phyloP scores from a whole-genome alignment of 148 eudicot genomes.

The Heliamphora exappendiculata region DNA sequence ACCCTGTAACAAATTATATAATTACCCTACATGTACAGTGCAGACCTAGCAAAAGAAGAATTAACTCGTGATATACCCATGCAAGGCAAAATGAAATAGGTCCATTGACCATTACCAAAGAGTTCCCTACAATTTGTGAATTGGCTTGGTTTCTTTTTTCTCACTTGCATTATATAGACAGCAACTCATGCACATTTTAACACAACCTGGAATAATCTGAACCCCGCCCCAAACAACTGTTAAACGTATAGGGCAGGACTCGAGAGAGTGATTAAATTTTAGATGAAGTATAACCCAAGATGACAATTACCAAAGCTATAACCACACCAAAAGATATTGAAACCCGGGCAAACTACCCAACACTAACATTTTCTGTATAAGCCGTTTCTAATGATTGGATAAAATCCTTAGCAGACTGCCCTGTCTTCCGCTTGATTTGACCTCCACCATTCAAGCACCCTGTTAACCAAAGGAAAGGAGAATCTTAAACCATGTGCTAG shows the following conservation, averaged over 20 bases:
- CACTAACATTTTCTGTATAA: constrained; percentile 69
- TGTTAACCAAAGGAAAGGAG: constrained; percentile 16
- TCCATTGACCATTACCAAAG: constrained; percentile 1
- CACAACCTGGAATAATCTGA: not conserved
- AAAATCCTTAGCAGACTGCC: constrained; percentile 76
- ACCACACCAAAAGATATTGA: not conserved
- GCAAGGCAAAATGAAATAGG: not conserved
- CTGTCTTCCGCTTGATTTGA: constrained; percentile 81
- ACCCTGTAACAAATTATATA: not conserved
- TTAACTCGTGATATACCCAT: not conserved
- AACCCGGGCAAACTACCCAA: not conserved
- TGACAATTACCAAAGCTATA: not conserved
- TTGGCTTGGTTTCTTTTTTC: not conserved
- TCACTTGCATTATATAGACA: not conserved
- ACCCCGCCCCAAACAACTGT: not conserved
- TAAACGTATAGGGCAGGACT: too few relatives aligned
- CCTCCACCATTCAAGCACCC: constrained; percentile 98
- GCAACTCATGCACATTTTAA: not conserved
- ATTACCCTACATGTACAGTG: not conserved
- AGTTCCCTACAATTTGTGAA: not conserved
- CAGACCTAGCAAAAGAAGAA: not conserved
- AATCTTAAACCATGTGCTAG: constrained; percentile 1
- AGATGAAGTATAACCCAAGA: not conserved
- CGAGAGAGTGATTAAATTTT: too few relatives aligned
- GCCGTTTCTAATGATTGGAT: constrained; percentile 57